Base-by-base conservation (phyloP, 208 protist genomes). In the Leishmania major region DNA sequence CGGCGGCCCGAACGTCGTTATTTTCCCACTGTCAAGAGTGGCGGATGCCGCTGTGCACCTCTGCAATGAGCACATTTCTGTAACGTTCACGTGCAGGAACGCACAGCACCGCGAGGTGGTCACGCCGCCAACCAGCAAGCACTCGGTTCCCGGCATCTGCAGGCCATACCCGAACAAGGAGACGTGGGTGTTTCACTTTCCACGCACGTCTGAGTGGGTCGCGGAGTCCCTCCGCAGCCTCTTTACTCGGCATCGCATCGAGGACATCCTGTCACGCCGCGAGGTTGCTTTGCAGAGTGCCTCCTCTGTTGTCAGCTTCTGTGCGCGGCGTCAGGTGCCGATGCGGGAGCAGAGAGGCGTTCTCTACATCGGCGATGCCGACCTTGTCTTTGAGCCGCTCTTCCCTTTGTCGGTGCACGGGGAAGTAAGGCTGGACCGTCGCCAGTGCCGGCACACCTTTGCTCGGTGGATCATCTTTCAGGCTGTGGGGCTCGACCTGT, bases 321-420 rank as follows among this genome's bases (percentile, higher is more conserved):
- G 82, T 13, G 85, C 73, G 25, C 79, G 79, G 28, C 89, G 89
- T 19, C 72, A 89, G 43, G 66, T 90, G 19, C 89, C 89, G 0
- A 84, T 93, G 67, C 89, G 89, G 1, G 86, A 91, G 77, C 88
- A 93, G 79, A 80, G 85, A 19, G 89, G 89, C 2, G 74, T 93
- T 37, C 78, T 93, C 53, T 72, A 78, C 75, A 77, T 91, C 43
- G 64, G 72, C 8, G 59, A 60, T 13, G 59, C 59, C 13, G 53
- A 62, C 28, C 25, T 86, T 25, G 37, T 57, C 37, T 93, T 93
- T 70, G 77, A 85, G 71, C 89, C 89, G 5, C 81, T 93, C 1
- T 89, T 89, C 66, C 57, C 77, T 17, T 19, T 88, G 22, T 69
- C 67, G 1, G 49, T 53, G 1, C 80, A 85, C 72, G 74, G 64